Conservation (phyloP, 805 yeast genomes). For the Yarrowia sp. region DNA sequence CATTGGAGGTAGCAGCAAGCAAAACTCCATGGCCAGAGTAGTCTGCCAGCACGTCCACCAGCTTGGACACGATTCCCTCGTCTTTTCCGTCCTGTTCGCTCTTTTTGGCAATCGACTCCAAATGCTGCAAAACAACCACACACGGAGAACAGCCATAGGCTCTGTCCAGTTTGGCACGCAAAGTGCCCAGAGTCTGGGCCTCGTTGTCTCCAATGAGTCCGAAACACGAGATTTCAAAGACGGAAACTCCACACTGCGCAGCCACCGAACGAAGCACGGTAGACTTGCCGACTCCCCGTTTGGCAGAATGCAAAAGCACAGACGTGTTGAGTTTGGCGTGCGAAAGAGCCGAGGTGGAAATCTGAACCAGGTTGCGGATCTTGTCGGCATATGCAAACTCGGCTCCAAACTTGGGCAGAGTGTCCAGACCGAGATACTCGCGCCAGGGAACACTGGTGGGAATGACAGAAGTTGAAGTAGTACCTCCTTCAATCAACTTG, state of each 20-base stretch:
- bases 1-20: slow-evolving; percentile 64
- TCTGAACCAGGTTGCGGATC: slow-evolving; percentile 52
- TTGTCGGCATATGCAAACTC: slow-evolving; percentile 49
- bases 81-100: slow-evolving; percentile 56
- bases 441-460: slow-evolving; percentile 44
- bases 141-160: slow-evolving; percentile 47
- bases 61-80: slow-evolving; percentile 43
- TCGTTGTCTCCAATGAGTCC: slow-evolving; percentile 69
- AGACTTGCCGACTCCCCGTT: slow-evolving; percentile 76
- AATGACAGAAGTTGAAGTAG: slow-evolving; percentile 39
- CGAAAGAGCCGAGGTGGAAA: slow-evolving; percentile 41
- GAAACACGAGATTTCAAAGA: slow-evolving; percentile 66
- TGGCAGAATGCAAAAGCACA: slow-evolving; percentile 61
- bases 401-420: slow-evolving; percentile 42
- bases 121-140: slow-evolving; percentile 60
- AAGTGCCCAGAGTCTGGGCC: slow-evolving; percentile 69
- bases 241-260: slow-evolving; percentile 58
- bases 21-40: slow-evolving; percentile 47
- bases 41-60: slow-evolving; percentile 56
- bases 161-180: slow-evolving; percentile 73
- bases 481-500: slow-evolving; percentile 65
- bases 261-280: slow-evolving; percentile 57
- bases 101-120: slow-evolving; percentile 70
- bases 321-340: slow-evolving; percentile 52
- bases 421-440: slow-evolving; percentile 39